Percentiles rank a stretch among this genome's conserved stretches.
These are phyloP conservation scores for Dichotomocladium elegans DNA, from an alignment of 371 early-diverging fungal species.

Conservation along the genomic window DNA sequence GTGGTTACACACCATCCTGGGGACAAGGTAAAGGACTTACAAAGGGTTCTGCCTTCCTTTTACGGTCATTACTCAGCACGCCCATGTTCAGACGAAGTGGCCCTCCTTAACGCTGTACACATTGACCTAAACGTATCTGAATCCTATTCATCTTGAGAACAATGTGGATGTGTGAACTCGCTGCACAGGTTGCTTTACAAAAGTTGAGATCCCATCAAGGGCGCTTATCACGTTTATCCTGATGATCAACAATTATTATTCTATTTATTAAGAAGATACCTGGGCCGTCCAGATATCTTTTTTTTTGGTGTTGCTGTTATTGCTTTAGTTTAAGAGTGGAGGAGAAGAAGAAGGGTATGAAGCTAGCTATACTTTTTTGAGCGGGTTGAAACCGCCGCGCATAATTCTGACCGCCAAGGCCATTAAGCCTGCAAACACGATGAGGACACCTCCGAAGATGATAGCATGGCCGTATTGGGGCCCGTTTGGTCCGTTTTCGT, in stretches of 20 bases:
- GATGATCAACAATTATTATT: too few species aligned
- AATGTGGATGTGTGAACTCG: too few species aligned
- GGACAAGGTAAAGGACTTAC: too few species aligned
- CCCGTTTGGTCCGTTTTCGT: constrained; percentile 30
- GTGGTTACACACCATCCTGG: constrained; percentile 92
- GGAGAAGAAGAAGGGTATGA: neutral
- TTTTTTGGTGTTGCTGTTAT: neutral
- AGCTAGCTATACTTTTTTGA: constrained; percentile 16
- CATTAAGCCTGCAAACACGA: constrained; percentile 28
- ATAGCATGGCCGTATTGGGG: constrained; percentile 36
- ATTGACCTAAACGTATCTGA: too few species aligned
- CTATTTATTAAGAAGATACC: constrained; percentile 67
- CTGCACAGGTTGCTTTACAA: too few species aligned
- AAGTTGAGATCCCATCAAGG: neutral
- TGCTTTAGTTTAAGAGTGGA: neutral
- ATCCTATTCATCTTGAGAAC: too few species aligned
- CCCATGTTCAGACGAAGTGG: constrained; percentile 10
- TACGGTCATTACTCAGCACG: too few species aligned
- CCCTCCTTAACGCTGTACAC: constrained; percentile 5
- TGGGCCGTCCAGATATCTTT: constrained; percentile 50
- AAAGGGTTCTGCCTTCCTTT: too few species aligned
- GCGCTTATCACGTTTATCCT: constrained; percentile 17
- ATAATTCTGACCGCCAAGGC: constrained; percentile 24
- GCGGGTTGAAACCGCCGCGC: constrained; percentile 31
- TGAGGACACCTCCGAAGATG: constrained; percentile 36